These are phyloP conservation scores for Neonectria hederae DNA, from an alignment of 2,329 filamentous ascomycete genomes.

Conservation along the genomic window DNA sequence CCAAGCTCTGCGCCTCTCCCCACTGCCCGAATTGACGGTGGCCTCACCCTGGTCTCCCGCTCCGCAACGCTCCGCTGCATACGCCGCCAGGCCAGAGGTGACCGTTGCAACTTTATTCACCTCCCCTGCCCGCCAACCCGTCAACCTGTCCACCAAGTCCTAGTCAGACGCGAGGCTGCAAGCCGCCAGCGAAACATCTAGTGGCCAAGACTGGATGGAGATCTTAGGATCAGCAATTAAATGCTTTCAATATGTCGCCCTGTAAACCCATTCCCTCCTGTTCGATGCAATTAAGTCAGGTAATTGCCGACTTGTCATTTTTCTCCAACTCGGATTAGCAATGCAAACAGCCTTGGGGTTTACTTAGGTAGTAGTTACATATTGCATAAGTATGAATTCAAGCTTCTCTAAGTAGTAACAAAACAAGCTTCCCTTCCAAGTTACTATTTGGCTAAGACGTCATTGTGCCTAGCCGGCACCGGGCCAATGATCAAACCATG, in stretches of 20 bases:
- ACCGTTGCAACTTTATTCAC: conserved; percentile 37
- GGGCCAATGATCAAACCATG: background rate
- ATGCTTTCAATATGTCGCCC: background rate
- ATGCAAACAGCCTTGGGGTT: background rate
- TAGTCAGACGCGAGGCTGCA: conserved; percentile 2
- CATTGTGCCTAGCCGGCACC: background rate
- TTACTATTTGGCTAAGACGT: background rate
- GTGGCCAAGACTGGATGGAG: background rate
- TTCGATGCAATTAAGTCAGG: background rate
- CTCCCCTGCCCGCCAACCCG: conserved; percentile 18
- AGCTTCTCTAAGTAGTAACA: background rate
- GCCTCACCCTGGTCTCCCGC: conserved; percentile 43
- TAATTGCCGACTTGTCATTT: no score
- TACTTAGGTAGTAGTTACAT: no score
- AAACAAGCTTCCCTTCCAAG: background rate
- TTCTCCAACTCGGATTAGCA: no score
- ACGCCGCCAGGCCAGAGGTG: conserved; percentile 32
- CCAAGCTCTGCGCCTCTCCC: conserved; percentile 34
- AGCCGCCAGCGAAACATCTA: background rate
- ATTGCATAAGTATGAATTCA: no score
- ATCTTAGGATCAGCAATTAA: background rate
- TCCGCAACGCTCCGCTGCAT: conserved; percentile 31
- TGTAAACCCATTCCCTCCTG: background rate
- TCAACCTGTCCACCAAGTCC: background rate
- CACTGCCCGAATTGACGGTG: conserved; percentile 40